Evolutionary conservation across 345 rosid genomes (phyloP), one percentile per base, ranked within the genome.

Genomic region (Moringa oleifera): DNA sequence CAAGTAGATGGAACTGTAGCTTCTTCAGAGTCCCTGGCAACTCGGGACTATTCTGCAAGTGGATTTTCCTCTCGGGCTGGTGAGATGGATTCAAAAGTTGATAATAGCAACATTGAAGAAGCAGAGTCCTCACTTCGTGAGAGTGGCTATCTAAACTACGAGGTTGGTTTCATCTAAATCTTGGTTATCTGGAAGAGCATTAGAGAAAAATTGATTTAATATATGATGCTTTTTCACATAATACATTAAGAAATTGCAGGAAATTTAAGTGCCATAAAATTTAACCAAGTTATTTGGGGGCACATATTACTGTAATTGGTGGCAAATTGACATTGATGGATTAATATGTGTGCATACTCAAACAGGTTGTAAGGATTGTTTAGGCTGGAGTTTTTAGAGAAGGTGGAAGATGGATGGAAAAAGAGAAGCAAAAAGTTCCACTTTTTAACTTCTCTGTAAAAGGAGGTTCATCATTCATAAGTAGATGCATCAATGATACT

Each of bases 41-140:
- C 93, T 62, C 77, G 87, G 68, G 89, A 87, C 67, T 84, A 78
- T 54, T 87, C 93, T 19, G 87, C 83, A 3, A 81, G 91, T 79
- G 89, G 87, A 22, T 84, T 67, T 78, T 84, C 93, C 0, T 82
- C 89, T 67, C 75, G 85, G 55, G 74, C 87, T 58, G 87, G 79
- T 53, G 93, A 84, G 56, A 55, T 67, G 49, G 93, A 84, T 41
- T 7, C 76, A 37, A 87, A 82, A 79, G 67, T 75, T 62, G 93
- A 87, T 53, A 80, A 73, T 55, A 87, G 87, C 68, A 87, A 84
- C 72, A 87, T 87, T 53, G 93, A 87, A 70, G 89, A 87, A 77
- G 93, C 93, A 0, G 93, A 87, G 73, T 87, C 86, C 36, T 77
- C 89, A 63, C 89, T 87, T 65, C 87, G 93, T 1, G 93, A 87